Percentiles rank a stretch among this genome's conserved stretches.
Conservation (phyloP, 495 filamentous ascomycete species). For the Collariella sp. region DNA sequence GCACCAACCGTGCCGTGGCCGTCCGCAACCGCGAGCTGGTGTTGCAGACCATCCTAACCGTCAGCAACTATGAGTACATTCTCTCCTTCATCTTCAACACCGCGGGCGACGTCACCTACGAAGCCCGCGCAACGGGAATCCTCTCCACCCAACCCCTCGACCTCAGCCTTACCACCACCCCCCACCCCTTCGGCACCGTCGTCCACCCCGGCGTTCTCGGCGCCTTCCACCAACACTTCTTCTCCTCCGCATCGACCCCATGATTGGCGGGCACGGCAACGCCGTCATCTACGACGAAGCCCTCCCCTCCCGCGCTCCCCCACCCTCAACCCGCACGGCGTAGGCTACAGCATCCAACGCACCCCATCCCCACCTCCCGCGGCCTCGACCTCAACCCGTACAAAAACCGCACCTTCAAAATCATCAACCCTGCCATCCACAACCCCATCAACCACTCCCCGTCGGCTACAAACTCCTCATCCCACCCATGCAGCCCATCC, state of each 20-base stretch:
- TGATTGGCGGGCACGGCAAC: conserved; percentile 67
- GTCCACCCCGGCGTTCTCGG: conserved; percentile 79
- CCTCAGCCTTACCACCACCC: conserved; percentile 51
- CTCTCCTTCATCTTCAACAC: conserved; percentile 81
- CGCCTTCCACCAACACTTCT: conserved; percentile 77
- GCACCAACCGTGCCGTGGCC: conserved; percentile 58
- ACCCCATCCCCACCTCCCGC: conserved; percentile 51
- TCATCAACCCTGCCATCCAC: conserved; percentile 57
- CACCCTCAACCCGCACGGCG: conserved; percentile 68
- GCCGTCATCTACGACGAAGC: conserved; percentile 63
- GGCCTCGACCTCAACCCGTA: conserved; percentile 48
- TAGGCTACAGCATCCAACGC: conserved; percentile 59
- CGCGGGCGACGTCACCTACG: conserved; percentile 69
- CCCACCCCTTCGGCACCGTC: conserved; percentile 61
- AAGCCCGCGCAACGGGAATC: conserved; percentile 80
- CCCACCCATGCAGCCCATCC: conserved; percentile 69
- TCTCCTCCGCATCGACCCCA: conserved; percentile 78
- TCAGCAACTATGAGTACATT: conserved; percentile 80
- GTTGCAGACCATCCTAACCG: conserved; percentile 68
- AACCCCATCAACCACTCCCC: conserved; percentile 69
- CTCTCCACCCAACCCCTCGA: conserved; percentile 72
- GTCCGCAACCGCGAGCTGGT: conserved; percentile 64
- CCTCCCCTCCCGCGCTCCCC: conserved; percentile 38
- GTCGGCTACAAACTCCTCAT: conserved; percentile 72
- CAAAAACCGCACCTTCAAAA: conserved; percentile 67